A percentile compares a stretch with the other conserved stretches of the same genome.
Evolutionary conservation across 202 grass and related monocot species (phyloP).

Genomic region (Thinopyrum obtusiflorum): DNA sequence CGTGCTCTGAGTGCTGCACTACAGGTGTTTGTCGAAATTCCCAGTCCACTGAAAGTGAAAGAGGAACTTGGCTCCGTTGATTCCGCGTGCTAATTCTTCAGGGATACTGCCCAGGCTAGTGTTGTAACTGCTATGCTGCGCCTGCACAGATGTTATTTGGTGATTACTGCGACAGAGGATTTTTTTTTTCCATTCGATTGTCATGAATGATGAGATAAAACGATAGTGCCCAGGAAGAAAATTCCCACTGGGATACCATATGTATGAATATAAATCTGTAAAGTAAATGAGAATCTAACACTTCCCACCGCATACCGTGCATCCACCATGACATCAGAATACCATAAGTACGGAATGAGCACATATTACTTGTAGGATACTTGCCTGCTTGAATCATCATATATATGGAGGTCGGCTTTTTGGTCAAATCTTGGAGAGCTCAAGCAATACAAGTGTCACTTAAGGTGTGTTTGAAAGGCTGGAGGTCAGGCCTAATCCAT

Average conservation of each 20-base stretch:
- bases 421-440: not conserved
- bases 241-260: not conserved
- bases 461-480: not conserved
- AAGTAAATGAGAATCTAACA: not conserved
- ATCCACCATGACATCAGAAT: not conserved
- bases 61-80: not conserved
- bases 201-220: not conserved
- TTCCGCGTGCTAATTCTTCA: not conserved
- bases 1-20: not conserved
- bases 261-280: not conserved
- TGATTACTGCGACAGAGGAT: not conserved
- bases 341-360: not conserved
- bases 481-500: not conserved
- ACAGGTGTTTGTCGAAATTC: constrained; percentile 20
- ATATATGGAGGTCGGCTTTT: not conserved
- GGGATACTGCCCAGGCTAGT: not conserved
- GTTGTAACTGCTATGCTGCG: not conserved
- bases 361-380: not conserved
- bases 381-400: not conserved
- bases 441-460: not conserved
- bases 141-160: not conserved
- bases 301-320: not conserved
- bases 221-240: not conserved
- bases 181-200: not conserved
- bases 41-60: not conserved